Evolutionary conservation across 352 stramenopile species (phyloP).

Genomic region (Pythium rishiriense): DNA sequence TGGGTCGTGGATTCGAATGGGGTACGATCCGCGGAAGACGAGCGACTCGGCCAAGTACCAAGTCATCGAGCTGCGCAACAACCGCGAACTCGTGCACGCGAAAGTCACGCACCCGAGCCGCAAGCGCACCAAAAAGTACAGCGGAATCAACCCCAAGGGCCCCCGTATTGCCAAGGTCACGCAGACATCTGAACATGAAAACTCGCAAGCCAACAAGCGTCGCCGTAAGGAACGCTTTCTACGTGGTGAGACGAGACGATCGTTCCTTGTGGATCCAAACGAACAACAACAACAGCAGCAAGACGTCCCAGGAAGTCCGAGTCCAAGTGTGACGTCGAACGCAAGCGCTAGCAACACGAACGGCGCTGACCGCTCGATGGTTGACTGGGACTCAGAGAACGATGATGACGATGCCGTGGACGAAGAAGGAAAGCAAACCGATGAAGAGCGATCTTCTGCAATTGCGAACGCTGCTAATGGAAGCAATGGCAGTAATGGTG

Average conservation of each 20-base stretch:
- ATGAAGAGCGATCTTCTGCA: slow-evolving; percentile 31
- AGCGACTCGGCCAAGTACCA: slow-evolving; percentile 60
- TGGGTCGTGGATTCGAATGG: slow-evolving; percentile 81
- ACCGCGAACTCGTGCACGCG: slow-evolving; percentile 75
- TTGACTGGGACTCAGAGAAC: slow-evolving; percentile 47
- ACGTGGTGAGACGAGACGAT: slow-evolving; percentile 56
- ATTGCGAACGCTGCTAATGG: neutral
- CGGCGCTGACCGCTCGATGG: slow-evolving; percentile 16
- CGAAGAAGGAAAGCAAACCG: slow-evolving; percentile 24
- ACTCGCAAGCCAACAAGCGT: slow-evolving; percentile 60
- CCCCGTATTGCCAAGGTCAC: slow-evolving; percentile 75
- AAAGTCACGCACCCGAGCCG: slow-evolving; percentile 71
- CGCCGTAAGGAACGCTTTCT: slow-evolving; percentile 69
- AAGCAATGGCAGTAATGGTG: slow-evolving; percentile 1
- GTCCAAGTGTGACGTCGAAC: slow-evolving; percentile 13
- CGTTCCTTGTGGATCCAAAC: slow-evolving; percentile 55
- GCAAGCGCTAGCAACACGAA: slow-evolving; percentile 7
- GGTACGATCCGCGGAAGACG: slow-evolving; percentile 61
- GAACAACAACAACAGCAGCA: slow-evolving; percentile 5
- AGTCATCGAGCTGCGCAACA: slow-evolving; percentile 80
- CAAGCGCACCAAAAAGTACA: slow-evolving; percentile 73
- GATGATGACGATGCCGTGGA: slow-evolving; percentile 42
- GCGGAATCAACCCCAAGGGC: slow-evolving; percentile 54
- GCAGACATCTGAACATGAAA: slow-evolving; percentile 66
- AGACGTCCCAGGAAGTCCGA: slow-evolving; percentile 2